Base-by-base conservation (phyloP, 192 early-diverging fungal genomes). In the Backusella tuberculispora region DNA sequence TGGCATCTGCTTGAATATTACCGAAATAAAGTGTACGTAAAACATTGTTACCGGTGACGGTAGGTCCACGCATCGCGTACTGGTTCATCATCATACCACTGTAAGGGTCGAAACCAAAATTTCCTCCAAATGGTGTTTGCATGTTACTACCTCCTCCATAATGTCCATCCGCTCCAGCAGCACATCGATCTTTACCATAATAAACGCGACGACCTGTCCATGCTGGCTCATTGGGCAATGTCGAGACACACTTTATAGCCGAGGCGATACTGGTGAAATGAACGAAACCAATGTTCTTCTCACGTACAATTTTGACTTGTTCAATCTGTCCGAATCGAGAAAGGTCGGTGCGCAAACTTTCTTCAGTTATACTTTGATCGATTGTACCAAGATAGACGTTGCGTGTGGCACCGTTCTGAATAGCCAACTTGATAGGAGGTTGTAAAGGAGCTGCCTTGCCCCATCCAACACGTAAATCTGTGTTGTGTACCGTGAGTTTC, bases 131-230 rank as follows among this genome's bases (percentile, higher is more conserved):
- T 8, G 76, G 71, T 42, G 37, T 72, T 34, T 72, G 71, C 63
- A 77, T 72, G 14, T 53, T 53, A 9, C 65, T 53, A 9, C 65
- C 72, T 43, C 26, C 34, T 7, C 44, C 46, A 29, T 19, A 38
- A 15, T 48, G 38, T 12, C 48, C 42, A 68, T 75, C 65, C 37
- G 24, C 56, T 14, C 34, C 41, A 13, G 84, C 83, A 5, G 89
- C 90, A 79, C 94, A 96, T 24, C 93, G 85, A 84, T 96, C 95
- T 78, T 92, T 95, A 53, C 95, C 95, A 81, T 90, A 96, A 72
- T 90, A 87, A 34, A 96, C 80, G 19, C 90, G 80, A 26, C 86
- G 80, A 38, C 75, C 78, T 2, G 76, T 37, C 86, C 90, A 95
- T 24, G 71, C 72, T 2, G 86, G 71, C n/a, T 93, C 89, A 7